These are phyloP conservation scores for Calonectria pseudoreteaudii DNA, from an alignment of 2,329 filamentous ascomycete species.

Conservation along the genomic window DNA sequence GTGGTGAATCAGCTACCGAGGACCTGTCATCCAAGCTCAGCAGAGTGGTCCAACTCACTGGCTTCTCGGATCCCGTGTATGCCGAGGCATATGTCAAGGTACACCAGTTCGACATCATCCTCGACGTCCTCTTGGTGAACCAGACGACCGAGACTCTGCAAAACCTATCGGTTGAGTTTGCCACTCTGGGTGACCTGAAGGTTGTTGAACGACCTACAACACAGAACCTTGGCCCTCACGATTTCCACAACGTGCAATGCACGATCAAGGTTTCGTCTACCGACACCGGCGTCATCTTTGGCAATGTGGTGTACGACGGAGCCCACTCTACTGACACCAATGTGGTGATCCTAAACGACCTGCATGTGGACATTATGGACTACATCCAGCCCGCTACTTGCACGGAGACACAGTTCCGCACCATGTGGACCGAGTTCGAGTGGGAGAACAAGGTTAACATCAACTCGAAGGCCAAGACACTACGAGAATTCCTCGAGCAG, in stretches of 20 bases:
- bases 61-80: constrained; percentile 98
- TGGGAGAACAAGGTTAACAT: constrained; percentile 99
- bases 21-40: constrained; percentile 94
- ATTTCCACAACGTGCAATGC: constrained; percentile 98
- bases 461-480: constrained; percentile 93
- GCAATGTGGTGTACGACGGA: constrained; percentile 97
- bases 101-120: constrained; percentile 97
- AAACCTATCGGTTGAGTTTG: constrained; percentile 97
- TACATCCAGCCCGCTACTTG: constrained; percentile 98
- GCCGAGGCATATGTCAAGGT: constrained; percentile 99
- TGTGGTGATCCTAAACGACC: constrained; percentile 96
- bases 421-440: constrained; percentile 99
- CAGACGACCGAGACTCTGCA: constrained; percentile 97
- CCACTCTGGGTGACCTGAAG: constrained; percentile 97
- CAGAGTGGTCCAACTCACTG: constrained; percentile 95
- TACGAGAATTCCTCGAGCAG: constrained; percentile 92
- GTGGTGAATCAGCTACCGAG: constrained; percentile 85
- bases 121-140: constrained; percentile 96
- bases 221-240: constrained; percentile 93
- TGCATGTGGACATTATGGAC: constrained; percentile 99
- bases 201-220: constrained; percentile 97
- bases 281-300: constrained; percentile 98
- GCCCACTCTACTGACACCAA: constrained; percentile 92
- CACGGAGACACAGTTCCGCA: constrained; percentile 97
- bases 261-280: constrained; percentile 99